Evolutionary conservation across 768 basidiomycete species (phyloP).

Genomic region (Sistotremastrum suecicum): DNA sequence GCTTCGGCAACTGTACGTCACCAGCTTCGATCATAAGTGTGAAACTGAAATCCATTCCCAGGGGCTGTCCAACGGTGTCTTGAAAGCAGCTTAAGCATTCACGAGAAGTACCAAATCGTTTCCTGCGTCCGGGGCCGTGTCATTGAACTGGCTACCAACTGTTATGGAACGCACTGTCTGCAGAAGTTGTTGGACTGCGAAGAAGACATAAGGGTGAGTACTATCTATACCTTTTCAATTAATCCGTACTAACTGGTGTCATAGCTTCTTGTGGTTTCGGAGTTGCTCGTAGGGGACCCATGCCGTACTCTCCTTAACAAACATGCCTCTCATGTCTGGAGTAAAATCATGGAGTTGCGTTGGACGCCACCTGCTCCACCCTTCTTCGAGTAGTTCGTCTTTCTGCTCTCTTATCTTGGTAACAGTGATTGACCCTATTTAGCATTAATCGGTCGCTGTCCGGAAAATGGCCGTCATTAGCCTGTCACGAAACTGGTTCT

Average conservation of each 20-base stretch:
- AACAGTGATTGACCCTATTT: slow-evolving; percentile 3
- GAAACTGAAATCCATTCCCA: slow-evolving; percentile 1
- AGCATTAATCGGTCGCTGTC: slow-evolving; percentile 81
- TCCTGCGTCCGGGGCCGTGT: slow-evolving; percentile 66
- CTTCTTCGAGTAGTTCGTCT: slow-evolving; percentile 68
- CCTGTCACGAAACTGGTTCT: slow-evolving; percentile 84
- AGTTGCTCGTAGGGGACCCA: slow-evolving; percentile 72
- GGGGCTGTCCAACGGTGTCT: slow-evolving; percentile 85
- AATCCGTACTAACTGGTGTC: neutral
- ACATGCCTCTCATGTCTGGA: slow-evolving; percentile 87
- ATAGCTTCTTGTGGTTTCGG: slow-evolving; percentile 60
- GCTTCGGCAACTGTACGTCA: neutral
- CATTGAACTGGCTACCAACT: slow-evolving; percentile 78
- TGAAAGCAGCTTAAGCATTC: slow-evolving; percentile 59
- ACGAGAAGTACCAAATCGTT: slow-evolving; percentile 71
- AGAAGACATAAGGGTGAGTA: slow-evolving; percentile 51
- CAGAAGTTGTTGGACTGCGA: slow-evolving; percentile 87
- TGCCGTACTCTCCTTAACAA: slow-evolving; percentile 81
- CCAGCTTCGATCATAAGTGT: neutral
- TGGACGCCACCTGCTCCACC: slow-evolving; percentile 83
- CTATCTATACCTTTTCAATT: neutral
- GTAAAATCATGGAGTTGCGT: slow-evolving; percentile 86
- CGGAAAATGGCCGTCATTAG: slow-evolving; percentile 80
- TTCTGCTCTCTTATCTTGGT: neutral
- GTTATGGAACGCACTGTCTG: slow-evolving; percentile 80